Evolutionary conservation across 2,329 filamentous ascomycete species (phyloP).

Genomic region (Ceratocystis eucalypticola): DNA sequence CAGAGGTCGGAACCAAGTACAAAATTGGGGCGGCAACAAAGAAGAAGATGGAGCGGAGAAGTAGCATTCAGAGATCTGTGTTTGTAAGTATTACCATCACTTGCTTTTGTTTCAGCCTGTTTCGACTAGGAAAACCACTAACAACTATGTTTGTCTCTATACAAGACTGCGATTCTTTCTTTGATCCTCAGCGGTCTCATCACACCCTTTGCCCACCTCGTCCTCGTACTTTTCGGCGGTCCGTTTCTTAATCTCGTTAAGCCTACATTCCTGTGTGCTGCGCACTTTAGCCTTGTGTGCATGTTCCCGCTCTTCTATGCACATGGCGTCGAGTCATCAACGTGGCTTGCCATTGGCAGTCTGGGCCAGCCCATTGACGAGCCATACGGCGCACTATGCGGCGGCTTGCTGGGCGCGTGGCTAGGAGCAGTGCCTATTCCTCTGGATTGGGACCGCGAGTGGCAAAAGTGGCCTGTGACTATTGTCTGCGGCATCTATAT

Average conservation of each 20-base stretch:
- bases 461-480: conserved; percentile 96
- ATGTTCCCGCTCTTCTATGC: conserved; percentile 73
- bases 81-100: conserved; percentile 30
- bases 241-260: conserved; percentile 68
- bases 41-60: conserved; percentile 39
- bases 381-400: conserved; percentile 69
- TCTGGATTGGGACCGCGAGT: conserved; percentile 95
- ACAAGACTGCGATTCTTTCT: conserved; percentile 26
- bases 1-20: conserved; percentile 39
- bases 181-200: conserved; percentile 53
- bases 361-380: conserved; percentile 63
- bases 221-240: conserved; percentile 79
- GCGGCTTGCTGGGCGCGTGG: conserved; percentile 72
- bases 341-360: conserved; percentile 59
- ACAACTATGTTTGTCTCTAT: neutral
- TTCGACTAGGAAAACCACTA: neutral
- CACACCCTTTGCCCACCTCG: conserved; percentile 46
- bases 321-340: conserved; percentile 58
- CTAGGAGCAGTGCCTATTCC: conserved; percentile 89
- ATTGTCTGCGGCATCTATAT: conserved; percentile 71
- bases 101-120: neutral
- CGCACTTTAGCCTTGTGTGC: conserved; percentile 67
- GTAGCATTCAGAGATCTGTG: conserved; percentile 36
- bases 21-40: conserved; percentile 31
- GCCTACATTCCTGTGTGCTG: conserved; percentile 67